Base-by-base conservation (phyloP, 768 basidiomycete species). In the Boletus rufocinnamomeus region DNA sequence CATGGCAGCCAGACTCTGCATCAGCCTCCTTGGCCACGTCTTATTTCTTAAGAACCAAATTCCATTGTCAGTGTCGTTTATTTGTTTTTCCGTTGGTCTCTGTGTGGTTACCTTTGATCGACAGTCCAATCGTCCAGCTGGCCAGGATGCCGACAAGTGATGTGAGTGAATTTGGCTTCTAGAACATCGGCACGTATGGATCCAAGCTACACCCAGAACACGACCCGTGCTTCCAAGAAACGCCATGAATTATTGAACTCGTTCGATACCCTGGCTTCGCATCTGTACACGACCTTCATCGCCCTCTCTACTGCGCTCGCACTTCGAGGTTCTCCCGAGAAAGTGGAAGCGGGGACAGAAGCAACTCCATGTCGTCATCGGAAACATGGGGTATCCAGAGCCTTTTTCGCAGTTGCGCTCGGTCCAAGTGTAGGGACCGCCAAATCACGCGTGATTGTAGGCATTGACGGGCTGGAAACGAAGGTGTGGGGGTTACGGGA, bases 11-110 rank as follows among this genome's bases (percentile, higher is more conserved):
- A 79, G 80, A 23, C 79, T 93, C 2, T 84, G 88, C 3, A 76
- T 79, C 14, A 82, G 81, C 57, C 70, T 91, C 28, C 74, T 93
- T 0, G 84, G 84, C 0, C 89, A 91, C 66, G 79, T 91, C 2
- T 69, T 92, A 19, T 93, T 89, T 66, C 74, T 92, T 55, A 93
- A 92, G 69, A 87, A 82, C 61, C 90, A 92, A 64, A 77, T 91
- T 0, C 90, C 89, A 1, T 84, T 91, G 89, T 91, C 65, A 73
- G 89, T 81, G 6, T 27, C 25, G 2, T 40, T 40, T n/a, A 4
- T 19, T 47, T 13, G 21, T 51, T 34, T 14, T 48, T 14, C 17
- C 50, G 0, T 35, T 11, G 2, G 16, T 35, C 13, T 11, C 8
- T 16, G 16, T 3, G 19, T 50, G 6, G 10, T 57, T 35, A 60